phyloP scores from a whole-genome alignment of 805 yeast genomes.

The Starmerella cellae region DNA sequence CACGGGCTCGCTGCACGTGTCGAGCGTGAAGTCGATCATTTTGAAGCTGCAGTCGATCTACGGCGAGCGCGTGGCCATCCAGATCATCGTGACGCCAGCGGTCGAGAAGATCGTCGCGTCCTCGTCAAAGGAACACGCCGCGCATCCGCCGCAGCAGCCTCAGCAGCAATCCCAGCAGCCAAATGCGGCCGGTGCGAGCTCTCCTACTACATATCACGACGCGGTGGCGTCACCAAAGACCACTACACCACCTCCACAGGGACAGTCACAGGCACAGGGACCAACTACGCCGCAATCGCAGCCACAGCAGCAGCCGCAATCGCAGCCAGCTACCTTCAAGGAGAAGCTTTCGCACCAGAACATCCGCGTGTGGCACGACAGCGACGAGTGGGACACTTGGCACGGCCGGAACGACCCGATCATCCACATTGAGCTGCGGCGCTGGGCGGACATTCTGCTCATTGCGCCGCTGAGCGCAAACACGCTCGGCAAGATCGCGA shows the following conservation, averaged over 20 bases:
- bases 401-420: slow-evolving; percentile 76
- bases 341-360: slow-evolving; percentile 10
- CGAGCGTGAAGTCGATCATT: slow-evolving; percentile 64
- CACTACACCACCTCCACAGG: neutral
- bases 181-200: neutral
- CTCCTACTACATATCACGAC: neutral
- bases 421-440: slow-evolving; percentile 80
- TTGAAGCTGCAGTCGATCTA: slow-evolving; percentile 70
- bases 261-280: neutral
- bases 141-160: neutral
- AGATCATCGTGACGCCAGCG: slow-evolving; percentile 69
- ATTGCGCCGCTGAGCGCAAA: slow-evolving; percentile 95
- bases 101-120: slow-evolving; percentile 60
- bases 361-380: slow-evolving; percentile 76
- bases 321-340: neutral
- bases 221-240: neutral
- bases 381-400: slow-evolving; percentile 92
- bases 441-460: slow-evolving; percentile 42
- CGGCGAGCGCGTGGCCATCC: slow-evolving; percentile 69
- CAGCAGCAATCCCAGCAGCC: neutral
- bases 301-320: neutral
- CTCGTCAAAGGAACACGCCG: slow-evolving; percentile 8
- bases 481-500: slow-evolving; percentile 73
- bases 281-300: neutral
- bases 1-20: slow-evolving; percentile 77